A percentile compares a stretch with the other conserved stretches of the same genome.
Conservation (phyloP, 176 grass and related monocot genomes). For the bread wheat (Triticum aestivum) region DNA sequence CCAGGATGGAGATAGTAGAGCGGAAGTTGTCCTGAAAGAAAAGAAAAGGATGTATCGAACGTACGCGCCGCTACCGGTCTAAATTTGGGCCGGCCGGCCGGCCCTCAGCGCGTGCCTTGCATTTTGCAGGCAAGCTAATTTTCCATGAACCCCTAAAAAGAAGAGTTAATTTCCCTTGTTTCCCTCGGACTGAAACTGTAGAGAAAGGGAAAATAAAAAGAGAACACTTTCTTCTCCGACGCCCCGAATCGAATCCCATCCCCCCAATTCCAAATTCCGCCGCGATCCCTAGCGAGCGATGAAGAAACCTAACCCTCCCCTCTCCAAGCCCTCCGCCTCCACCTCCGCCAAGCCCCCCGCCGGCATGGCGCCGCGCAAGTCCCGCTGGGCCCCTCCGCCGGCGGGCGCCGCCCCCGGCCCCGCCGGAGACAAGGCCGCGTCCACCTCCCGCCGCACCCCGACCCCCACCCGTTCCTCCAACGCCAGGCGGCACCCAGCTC, state of each 20-base stretch:
- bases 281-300: conserved; percentile 27
- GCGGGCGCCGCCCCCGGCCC: background rate
- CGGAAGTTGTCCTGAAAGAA: no score
- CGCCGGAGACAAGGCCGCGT: conserved; percentile 32
- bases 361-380: conserved; percentile 32
- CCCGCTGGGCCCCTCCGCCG: conserved; percentile 32
- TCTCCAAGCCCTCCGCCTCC: background rate
- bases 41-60: no score
- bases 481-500: conserved; percentile 33
- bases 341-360: conserved; percentile 21
- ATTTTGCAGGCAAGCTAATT: no score
- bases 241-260: background rate
- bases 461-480: conserved; percentile 29
- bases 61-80: no score
- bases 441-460: conserved; percentile 40
- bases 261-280: background rate
- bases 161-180: no score
- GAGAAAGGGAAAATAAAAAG: background rate
- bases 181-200: no score
- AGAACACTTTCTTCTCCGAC: background rate
- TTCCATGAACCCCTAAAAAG: no score
- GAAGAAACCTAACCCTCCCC: conserved; percentile 66
- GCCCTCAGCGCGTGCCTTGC: no score
- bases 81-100: no score
- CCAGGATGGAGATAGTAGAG: no score